Base-by-base conservation (phyloP, 208 protist genomes). In the Herpetomonas muscarum region DNA sequence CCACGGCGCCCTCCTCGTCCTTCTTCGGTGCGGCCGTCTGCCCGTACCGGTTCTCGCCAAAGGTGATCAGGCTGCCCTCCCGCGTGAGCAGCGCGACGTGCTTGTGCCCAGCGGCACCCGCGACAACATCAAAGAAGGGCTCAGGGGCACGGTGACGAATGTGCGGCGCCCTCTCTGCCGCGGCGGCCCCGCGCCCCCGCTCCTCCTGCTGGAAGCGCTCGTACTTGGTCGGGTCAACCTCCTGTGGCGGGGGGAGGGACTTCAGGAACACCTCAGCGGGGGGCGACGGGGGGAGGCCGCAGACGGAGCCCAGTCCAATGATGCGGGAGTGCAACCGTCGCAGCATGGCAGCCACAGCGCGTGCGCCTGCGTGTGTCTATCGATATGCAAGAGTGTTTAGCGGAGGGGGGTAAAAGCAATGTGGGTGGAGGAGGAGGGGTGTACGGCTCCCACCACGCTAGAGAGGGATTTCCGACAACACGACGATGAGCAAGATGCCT, bases 181-280 rank as follows among this genome's bases (percentile, higher is more conserved):
- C 47, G 3, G 5, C 56, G 24, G 51, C 26, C 48, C 12, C 10
- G 44, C n/a, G 39, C 32, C 17, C 45, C 29, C 46, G 52, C 41
- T 84, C 81, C 52, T 90, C 82, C 10, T 55, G 53, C 53, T 90
- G 56, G 70, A 90, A 90, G 3, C 82, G 78, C 3, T 10, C 31
- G 59, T 80, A 87, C 64, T 85, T 86, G 5, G 22, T 46, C 4
- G 66, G 32, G 61, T 90, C 70, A 4, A 78, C 64, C 41, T 90
- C 79, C 9, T 26, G 26, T 3, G 84, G 84, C 15, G 84, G 78
- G n/a, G 84, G 84, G 22, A 91, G 79, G 1, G 68, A 76, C 50
- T 85, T 91, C 39, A 91, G 69, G 55, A 91, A 85, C 25, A 91
- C 67, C 53, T 91, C 84, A 10, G 79, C 73, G 0, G 71, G 70